Evolutionary conservation across 345 rosid genomes (phyloP).

Genomic region (Gossypium rotundifolium): DNA sequence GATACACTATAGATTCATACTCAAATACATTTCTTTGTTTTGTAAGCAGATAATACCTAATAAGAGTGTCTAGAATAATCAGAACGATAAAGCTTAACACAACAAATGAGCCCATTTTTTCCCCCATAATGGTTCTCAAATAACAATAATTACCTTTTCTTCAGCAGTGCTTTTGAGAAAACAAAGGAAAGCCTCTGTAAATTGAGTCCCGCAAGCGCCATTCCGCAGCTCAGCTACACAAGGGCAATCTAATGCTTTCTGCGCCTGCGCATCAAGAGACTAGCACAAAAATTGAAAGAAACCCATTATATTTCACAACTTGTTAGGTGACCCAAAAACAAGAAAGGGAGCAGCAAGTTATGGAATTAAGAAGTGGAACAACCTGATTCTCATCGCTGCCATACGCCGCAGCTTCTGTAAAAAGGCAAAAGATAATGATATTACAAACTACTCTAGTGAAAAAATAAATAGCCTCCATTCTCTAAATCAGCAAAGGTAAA

Average conservation of each 20-base stretch:
- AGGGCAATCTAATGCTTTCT: conserved; percentile 85
- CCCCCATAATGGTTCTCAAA: not conserved
- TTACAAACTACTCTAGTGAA: conserved; percentile 15
- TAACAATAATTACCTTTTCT: conserved; percentile 52
- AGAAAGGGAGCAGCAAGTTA: not conserved
- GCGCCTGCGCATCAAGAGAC: conserved; percentile 71
- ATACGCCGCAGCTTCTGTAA: conserved; percentile 74
- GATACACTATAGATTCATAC: not conserved
- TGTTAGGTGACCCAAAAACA: not conserved
- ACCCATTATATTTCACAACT: not conserved
- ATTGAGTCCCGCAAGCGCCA: conserved; percentile 69
- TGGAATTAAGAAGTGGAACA: not conserved
- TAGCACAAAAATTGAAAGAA: conserved; percentile 17
- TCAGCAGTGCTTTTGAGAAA: conserved; percentile 78
- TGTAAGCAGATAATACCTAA: not conserved
- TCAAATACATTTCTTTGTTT: not conserved
- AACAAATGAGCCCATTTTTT: not conserved
- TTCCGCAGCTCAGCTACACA: conserved; percentile 75
- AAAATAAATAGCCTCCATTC: not conserved
- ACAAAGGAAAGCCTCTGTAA: conserved; percentile 83
- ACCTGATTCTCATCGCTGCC: conserved; percentile 60
- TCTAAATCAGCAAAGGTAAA: not conserved
- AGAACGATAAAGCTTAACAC: not conserved
- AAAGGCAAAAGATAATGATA: conserved; percentile 5
- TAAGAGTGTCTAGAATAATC: not conserved